Evolutionary conservation across 2,329 filamentous ascomycete species (phyloP).

Genomic region (Pezicula rhizophila): DNA sequence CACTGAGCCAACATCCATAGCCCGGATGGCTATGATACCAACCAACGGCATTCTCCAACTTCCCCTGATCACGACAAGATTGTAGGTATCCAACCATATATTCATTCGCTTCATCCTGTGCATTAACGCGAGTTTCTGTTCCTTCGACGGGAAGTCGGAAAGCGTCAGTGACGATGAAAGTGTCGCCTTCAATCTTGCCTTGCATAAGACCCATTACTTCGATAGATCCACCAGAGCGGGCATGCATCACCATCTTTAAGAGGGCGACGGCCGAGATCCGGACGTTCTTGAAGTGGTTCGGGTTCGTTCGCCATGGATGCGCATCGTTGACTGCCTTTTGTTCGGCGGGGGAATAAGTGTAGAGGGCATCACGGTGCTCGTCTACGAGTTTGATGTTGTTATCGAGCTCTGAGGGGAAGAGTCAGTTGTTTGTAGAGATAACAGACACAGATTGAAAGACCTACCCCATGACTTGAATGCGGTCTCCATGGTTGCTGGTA

Average conservation of each 20-base stretch:
- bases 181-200: constrained; percentile 79
- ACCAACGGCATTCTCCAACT: constrained; percentile 88
- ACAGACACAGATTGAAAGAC: constrained; percentile 14
- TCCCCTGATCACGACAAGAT: constrained; percentile 66
- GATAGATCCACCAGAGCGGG: constrained; percentile 83
- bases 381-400: constrained; percentile 82
- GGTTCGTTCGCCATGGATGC: constrained; percentile 72
- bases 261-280: constrained; percentile 90
- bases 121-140: constrained; percentile 97
- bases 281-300: constrained; percentile 86
- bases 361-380: constrained; percentile 82
- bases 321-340: constrained; percentile 60
- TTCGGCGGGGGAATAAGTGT: constrained; percentile 66
- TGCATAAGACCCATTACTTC: constrained; percentile 99
- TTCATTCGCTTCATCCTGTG: constrained; percentile 91
- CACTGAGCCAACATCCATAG: constrained; percentile 96
- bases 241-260: constrained; percentile 99
- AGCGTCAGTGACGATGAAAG: constrained; percentile 88
- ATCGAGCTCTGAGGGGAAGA: constrained; percentile 63
- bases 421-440: constrained; percentile 7
- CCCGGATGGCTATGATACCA: constrained; percentile 99
- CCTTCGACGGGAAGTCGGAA: constrained; percentile 93
- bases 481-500: constrained; percentile 41
- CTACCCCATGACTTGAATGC: constrained; percentile 58
- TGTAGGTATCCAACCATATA: constrained; percentile 87